A percentile compares a stretch with the other conserved stretches of the same genome.
phyloP scores from a whole-genome alignment of 2,329 filamentous ascomycete genomes.

The Periconia sp. region DNA sequence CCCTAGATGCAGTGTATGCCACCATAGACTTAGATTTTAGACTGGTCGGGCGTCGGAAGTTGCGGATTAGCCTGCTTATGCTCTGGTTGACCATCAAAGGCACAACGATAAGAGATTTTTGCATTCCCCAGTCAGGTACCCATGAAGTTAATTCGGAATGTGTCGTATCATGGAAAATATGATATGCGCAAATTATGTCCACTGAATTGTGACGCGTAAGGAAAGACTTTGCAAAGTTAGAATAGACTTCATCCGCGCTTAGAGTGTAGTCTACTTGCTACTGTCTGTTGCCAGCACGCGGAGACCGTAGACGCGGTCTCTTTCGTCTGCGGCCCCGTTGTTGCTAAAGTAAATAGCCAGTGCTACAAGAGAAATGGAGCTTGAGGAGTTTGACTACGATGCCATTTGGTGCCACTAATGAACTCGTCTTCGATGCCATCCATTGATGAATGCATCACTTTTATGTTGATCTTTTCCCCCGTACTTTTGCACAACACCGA shows the following conservation, averaged over 20 bases:
- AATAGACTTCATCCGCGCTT: not conserved
- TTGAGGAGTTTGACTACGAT: too few relatives aligned
- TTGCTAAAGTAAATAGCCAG: not conserved
- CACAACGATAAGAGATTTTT: not conserved
- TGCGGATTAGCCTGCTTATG: not conserved
- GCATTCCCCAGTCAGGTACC: not conserved
- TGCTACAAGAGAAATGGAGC: not conserved
- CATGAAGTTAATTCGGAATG: not conserved
- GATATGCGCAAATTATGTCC: not conserved
- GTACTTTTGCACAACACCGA: too few relatives aligned
- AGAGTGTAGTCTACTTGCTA: not conserved
- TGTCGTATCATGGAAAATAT: not conserved
- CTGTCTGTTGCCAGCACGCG: not conserved
- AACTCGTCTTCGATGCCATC: too few relatives aligned
- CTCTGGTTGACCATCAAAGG: slow-evolving; percentile 1
- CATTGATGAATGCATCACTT: too few relatives aligned
- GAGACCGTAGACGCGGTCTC: not conserved
- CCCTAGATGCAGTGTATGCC: too few relatives aligned
- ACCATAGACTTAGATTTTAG: too few relatives aligned
- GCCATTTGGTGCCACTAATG: too few relatives aligned
- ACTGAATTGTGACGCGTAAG: not conserved
- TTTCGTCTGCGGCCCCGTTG: slow-evolving; percentile 1
- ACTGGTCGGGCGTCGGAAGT: not conserved
- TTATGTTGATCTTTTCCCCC: too few relatives aligned
- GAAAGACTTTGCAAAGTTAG: not conserved